A percentile compares a stretch with the other conserved stretches of the same genome.
These are phyloP conservation scores for Microcos paniculata DNA, from an alignment of 345 rosid genomes.

Conservation along the genomic window DNA sequence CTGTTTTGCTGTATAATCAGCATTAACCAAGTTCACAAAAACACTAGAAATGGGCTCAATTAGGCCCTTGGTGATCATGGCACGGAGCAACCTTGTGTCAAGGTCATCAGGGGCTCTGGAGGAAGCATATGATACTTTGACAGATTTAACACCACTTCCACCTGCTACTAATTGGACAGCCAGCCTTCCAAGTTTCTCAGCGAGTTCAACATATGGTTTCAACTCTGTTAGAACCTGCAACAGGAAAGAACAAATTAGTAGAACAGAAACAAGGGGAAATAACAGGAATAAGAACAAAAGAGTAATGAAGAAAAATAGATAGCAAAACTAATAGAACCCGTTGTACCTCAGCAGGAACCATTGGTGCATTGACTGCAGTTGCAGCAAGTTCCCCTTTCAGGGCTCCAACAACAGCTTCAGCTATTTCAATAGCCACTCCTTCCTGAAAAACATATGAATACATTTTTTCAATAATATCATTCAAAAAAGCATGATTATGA, in stretches of 20 bases:
- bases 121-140: conserved; percentile 75
- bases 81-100: conserved; percentile 83
- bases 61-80: conserved; percentile 77
- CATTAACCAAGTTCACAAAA: conserved; percentile 75
- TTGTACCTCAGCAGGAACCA: conserved; percentile 90
- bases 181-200: conserved; percentile 74
- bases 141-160: conserved; percentile 82
- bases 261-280: neutral
- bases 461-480: neutral
- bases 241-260: neutral
- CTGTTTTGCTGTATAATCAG: conserved; percentile 80
- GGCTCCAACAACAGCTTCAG: conserved; percentile 93
- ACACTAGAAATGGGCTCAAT: conserved; percentile 77
- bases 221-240: conserved; percentile 79
- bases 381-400: conserved; percentile 88
- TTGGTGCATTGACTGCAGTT: conserved; percentile 91
- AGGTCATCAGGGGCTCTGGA: conserved; percentile 78
- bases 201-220: conserved; percentile 73
- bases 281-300: neutral
- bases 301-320: neutral
- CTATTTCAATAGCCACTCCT: conserved; percentile 92
- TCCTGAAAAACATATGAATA: conserved; percentile 38
- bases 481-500: neutral
- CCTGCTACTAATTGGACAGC: conserved; percentile 85
- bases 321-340: neutral